Base-by-base conservation (phyloP, 371 early-diverging fungal species). In the Apophysomyces elegans region DNA sequence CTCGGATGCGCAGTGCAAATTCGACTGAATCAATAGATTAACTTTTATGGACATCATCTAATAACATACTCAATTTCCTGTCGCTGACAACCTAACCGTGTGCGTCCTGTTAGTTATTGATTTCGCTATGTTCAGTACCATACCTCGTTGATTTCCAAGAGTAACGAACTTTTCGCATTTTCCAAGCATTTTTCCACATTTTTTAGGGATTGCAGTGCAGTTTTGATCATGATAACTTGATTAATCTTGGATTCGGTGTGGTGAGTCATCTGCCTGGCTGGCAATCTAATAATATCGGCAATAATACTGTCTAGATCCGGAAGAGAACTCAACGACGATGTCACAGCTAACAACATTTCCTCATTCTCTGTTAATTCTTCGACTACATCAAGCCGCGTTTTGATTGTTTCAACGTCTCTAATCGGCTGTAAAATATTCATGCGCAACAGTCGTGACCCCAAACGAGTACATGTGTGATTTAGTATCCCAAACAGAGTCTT, bases 371-470 rank as follows among this genome's bases (percentile, higher is more conserved):
- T 62, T 5, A 84, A 63, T 41, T 71, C 81, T 69, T 89, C 75
- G 5, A 90, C 83, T 5, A 87, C 80, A 68, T 89, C 84, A 21
- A 86, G 66, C 16, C 89, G 74, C 2, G 67, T 67, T 16, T 71
- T 59, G 14, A 85, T 79, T 0, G 79, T 69, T 0, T 68, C 63
- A 6, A 70, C 7, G 57, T 77, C 75, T 68, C 62, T 67, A 21
- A 81, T 68, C 1, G 95, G 95, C 59, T 93, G 93, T 8, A 95
- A 65, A 16, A 94, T 84, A 63, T 86, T 92, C 39, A 81, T 85
- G 5, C 92, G 85, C 45, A 95, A 80, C 5, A 93, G 67, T 2
- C 93, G 88, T 3, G 86, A 80, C 1, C 93, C 93, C 92, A 91
- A 91, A 0, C 87, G 78, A 1, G 93, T 93, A 2, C 61, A 18